phyloP scores from a whole-genome alignment of 2,329 filamentous ascomycete species.

The Colletotrichum sp. region DNA sequence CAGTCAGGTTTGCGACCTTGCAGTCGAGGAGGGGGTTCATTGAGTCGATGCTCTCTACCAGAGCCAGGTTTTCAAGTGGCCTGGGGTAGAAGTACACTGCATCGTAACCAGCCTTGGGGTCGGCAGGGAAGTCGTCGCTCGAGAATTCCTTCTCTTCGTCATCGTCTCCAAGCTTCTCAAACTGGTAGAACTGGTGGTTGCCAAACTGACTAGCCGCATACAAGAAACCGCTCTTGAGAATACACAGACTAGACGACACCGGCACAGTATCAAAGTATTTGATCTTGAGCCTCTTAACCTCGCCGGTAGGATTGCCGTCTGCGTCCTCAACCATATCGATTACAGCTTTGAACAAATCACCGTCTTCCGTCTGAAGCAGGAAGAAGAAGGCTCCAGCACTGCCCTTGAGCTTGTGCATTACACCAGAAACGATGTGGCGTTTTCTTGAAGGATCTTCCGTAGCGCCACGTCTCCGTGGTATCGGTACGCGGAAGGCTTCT shows the following conservation, averaged over 20 bases:
- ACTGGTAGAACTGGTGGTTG: slow-evolving; percentile 94
- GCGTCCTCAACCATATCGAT: slow-evolving; percentile 89
- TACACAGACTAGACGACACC: slow-evolving; percentile 84
- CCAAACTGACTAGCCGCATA: slow-evolving; percentile 93
- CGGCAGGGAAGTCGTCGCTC: slow-evolving; percentile 82
- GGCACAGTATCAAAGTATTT: slow-evolving; percentile 99
- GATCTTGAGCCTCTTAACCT: slow-evolving; percentile 84
- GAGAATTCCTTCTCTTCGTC: slow-evolving; percentile 87
- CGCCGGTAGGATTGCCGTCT: slow-evolving; percentile 77
- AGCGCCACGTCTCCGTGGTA: slow-evolving; percentile 84
- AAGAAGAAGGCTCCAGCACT: slow-evolving; percentile 92
- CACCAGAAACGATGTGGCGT: slow-evolving; percentile 83
- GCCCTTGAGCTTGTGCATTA: slow-evolving; percentile 95
- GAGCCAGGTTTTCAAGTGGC: slow-evolving; percentile 78
- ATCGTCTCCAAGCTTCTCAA: slow-evolving; percentile 95
- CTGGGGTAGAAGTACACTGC: slow-evolving; percentile 88
- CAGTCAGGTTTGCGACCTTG: slow-evolving; percentile 87
- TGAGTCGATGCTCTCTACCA: slow-evolving; percentile 84
- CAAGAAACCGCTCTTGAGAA: slow-evolving; percentile 93
- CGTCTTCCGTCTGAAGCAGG: slow-evolving; percentile 92
- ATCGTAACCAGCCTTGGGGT: slow-evolving; percentile 73
- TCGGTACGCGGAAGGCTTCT: slow-evolving; percentile 84
- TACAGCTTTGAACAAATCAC: slow-evolving; percentile 96
- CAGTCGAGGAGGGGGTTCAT: slow-evolving; percentile 92
- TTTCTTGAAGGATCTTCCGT: slow-evolving; percentile 94